Evolutionary conservation across 2,329 filamentous ascomycete genomes (phyloP), one percentile per base, ranked within the genome.

Genomic region (Penicillium nordicum): DNA sequence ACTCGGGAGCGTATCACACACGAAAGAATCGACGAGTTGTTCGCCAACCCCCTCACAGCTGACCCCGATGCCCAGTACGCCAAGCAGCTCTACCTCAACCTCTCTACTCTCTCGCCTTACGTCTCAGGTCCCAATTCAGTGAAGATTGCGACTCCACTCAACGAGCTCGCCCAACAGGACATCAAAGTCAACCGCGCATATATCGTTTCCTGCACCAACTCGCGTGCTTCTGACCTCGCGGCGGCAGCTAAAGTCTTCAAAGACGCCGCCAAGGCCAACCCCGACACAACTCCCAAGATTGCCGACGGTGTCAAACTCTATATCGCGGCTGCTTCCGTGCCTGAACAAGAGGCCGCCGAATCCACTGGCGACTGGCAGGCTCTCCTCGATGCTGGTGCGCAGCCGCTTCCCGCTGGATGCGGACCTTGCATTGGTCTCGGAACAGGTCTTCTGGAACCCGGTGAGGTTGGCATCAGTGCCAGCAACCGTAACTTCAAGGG

Each of bases 401-500:
- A 84, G 52, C 74, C 82, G 0, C 79, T 95, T 0, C 88, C 88
- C 0, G 80, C 89, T 8, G 88, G 88, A 0, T 97, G 92, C 62
- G 91, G 86, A 0, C 88, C 89, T 0, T 97, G 93, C 68, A 97
- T 97, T 59, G 92, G 92, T 8, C 82, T 96, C 0, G 90, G 88
- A 9, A 84, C 81, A 0, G 92, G 92, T 37, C 79, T 96, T 0
- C 81, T 96, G 0, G 87, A 97, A 72, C 82, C 84, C 2, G 90
- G 89, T n/a, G 92, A 97, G 76, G 86, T 92, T 10, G 92, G 92
- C 23, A 92, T 97, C 64, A 87, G 82, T 58, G 90, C 91, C 0
- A 86, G 82, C 50, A 97, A 97, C 78, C 82, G 92, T 11, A 96
- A 96, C 73, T 97, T 92, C 80, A 92, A 92, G 74, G 92, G 92